Base-by-base conservation (phyloP, 2,329 filamentous ascomycete species). In the Aplosporella prunicola region DNA sequence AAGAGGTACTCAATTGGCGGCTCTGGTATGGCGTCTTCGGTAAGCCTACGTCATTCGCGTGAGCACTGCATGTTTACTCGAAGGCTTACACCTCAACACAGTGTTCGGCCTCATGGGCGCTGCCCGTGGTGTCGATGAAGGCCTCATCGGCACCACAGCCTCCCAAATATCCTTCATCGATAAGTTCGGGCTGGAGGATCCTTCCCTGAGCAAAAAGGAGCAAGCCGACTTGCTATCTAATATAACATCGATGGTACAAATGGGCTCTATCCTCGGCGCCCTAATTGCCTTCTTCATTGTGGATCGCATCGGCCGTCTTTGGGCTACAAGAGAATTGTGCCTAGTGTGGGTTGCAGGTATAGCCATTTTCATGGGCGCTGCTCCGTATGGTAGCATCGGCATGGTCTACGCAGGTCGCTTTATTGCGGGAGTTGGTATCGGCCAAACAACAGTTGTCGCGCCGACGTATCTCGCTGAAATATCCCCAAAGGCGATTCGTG, bases 211-310 rank as follows among this genome's bases (percentile, higher is more conserved):
- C 23, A 32, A 49, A 24, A 48, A 56, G 27, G 52, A 57, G 3
- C 42, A 47, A 9, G 59, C 58, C 3, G 52, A 62, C 23, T 48
- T 56, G 3, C 45, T 60, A 15, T 64, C 72, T 47, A 88, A 88
- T 56, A 80, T 88, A 39, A 80, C 81, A 2, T 74, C 80, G 32
- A 88, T 88, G 82, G 82, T 88, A 0, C 82, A 87, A 58, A 76
- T 87, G 49, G 82, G 82, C 16, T 82, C 75, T 16, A 80, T 88
- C 20, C 76, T 67, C 4, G 82, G 82, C 28, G 79, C 81, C 20
- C 65, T 84, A 20, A 68, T 80, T 45, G 69, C 69, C 4, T 73
- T 69, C 49, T 64, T 69, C 45, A 57, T 67, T 27, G 69, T 70
- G 7, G 58, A 62, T 35, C 55, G 51, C 30, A 58, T 64, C 29